These are phyloP conservation scores for Kodamaea laetipori DNA, from an alignment of 805 yeast species.

Conservation along the genomic window DNA sequence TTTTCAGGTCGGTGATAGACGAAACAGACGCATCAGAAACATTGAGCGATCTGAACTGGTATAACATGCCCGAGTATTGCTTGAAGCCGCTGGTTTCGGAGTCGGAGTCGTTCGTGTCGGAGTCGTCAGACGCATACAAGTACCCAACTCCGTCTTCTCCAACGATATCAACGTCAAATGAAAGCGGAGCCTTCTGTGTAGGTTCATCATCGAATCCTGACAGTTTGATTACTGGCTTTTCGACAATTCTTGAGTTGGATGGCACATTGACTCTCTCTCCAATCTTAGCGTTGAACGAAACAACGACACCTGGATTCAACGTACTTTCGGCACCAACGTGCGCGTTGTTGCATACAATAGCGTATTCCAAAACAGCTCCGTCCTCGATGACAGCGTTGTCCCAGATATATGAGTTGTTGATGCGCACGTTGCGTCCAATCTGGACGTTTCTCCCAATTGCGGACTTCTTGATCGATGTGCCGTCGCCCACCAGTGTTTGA, in stretches of 20 bases:
- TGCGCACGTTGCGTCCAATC: slow-evolving; percentile 75
- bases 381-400: slow-evolving; percentile 76
- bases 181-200: slow-evolving; percentile 23
- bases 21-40: slow-evolving; percentile 62
- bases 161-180: slow-evolving; percentile 30
- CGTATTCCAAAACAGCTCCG: slow-evolving; percentile 54
- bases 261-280: slow-evolving; percentile 55
- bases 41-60: slow-evolving; percentile 49
- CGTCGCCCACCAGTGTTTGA: slow-evolving; percentile 74
- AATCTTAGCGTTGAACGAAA: slow-evolving; percentile 74
- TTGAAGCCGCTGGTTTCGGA: slow-evolving; percentile 35
- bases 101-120: slow-evolving; percentile 31
- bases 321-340: slow-evolving; percentile 52
- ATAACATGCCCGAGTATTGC: slow-evolving; percentile 45
- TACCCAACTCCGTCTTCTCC: slow-evolving; percentile 56
- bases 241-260: slow-evolving; percentile 54
- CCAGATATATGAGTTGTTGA: slow-evolving; percentile 84
- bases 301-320: slow-evolving; percentile 69
- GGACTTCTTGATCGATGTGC: slow-evolving; percentile 63
- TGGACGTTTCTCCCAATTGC: slow-evolving; percentile 84
- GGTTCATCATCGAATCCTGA: slow-evolving; percentile 31
- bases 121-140: slow-evolving; percentile 50
- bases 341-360: slow-evolving; percentile 72
- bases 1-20: slow-evolving; percentile 49
- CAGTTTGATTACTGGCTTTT: slow-evolving; percentile 40